Base-by-base conservation (phyloP, 108 stramenopile species). In the Schizochytrium sp. region DNA sequence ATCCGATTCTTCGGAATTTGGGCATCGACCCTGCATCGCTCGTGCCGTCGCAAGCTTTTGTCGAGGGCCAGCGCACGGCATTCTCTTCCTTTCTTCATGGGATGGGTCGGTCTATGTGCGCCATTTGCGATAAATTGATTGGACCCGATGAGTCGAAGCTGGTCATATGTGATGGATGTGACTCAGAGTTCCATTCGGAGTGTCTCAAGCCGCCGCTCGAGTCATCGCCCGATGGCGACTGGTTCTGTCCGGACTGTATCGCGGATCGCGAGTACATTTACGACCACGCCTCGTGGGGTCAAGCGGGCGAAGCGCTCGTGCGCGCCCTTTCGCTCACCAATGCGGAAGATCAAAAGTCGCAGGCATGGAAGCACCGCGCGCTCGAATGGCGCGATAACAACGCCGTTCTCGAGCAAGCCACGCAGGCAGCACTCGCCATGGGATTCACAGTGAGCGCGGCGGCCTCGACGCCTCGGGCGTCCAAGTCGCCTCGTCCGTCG, bases 261-360 rank as follows among this genome's bases (percentile, higher is more conserved):
- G 51, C 44, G 28, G 76, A 83, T 53, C 76, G 76, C 23, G 76
- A 83, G 76, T 83, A 83, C 76, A 53, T 83, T 21, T 83, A 83
- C 51, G 76, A 83, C 51, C 76, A 83, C 76, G 45, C 48, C 10
- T 83, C 76, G 45, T 83, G 76, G 76, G 76, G 76, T 12, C 16
- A 83, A 6, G 51, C 48, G 16, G 76, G 76, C 25, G 51, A 53
- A 34, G 28, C 76, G 0, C 51, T 83, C 12, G 76, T 83, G 12
- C 76, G 51, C 6, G 48, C 51, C 6, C 43, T 83, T 6, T 45
- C n/a, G 6, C 12, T 53, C 19, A 34, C 23, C n/a, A 28, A 23
- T 45, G 6, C 25, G 0, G 45, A 53, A 28, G 51, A 47, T 47
- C 19, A 47, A 45, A 47, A 34, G 51, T 19, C 48, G 28, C 48